These are phyloP conservation scores for Cladochytrium replicatum DNA, from an alignment of 192 early-diverging fungal genomes.

Conservation along the genomic window DNA sequence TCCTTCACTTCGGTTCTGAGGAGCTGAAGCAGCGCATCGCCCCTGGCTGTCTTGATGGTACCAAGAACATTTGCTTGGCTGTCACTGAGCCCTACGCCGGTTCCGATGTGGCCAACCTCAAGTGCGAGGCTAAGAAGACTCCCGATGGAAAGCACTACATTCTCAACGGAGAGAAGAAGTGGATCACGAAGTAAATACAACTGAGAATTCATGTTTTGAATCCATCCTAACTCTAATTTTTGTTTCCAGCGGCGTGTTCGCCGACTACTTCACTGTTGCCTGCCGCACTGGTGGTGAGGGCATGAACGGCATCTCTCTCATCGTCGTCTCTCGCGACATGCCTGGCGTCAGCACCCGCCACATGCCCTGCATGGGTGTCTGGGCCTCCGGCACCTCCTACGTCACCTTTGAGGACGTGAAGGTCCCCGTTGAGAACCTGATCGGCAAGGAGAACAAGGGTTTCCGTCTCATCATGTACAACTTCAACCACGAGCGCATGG, in stretches of 20 bases:
- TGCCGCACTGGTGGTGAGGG: conserved; percentile 67
- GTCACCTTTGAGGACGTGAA: conserved; percentile 78
- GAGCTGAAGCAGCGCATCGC: conserved; percentile 59
- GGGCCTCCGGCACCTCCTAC: conserved; percentile 72
- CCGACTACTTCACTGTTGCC: conserved; percentile 78
- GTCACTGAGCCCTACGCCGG: conserved; percentile 65
- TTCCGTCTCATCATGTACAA: conserved; percentile 63
- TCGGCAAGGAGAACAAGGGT: conserved; percentile 76
- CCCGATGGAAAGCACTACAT: conserved; percentile 63
- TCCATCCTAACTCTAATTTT: neutral
- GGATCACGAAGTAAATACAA: too few species aligned
- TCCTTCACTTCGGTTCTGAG: conserved; percentile 59
- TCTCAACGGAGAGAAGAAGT: conserved; percentile 75
- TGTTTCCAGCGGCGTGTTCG: conserved; percentile 67
- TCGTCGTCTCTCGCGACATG: conserved; percentile 69
- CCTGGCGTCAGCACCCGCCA: conserved; percentile 71
- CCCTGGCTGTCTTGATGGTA: conserved; percentile 52
- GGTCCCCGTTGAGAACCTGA: conserved; percentile 73
- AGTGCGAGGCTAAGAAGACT: conserved; percentile 51
- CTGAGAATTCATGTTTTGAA: too few species aligned
- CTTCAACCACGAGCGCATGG: conserved; percentile 26
- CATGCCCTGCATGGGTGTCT: conserved; percentile 74
- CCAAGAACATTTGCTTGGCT: conserved; percentile 69
- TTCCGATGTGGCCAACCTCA: conserved; percentile 67
- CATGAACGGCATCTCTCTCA: conserved; percentile 65